A percentile compares a stretch with the other conserved stretches of the same genome.
Evolutionary conservation across 345 rosid genomes (phyloP).

Genomic region (Citrus medica): DNA sequence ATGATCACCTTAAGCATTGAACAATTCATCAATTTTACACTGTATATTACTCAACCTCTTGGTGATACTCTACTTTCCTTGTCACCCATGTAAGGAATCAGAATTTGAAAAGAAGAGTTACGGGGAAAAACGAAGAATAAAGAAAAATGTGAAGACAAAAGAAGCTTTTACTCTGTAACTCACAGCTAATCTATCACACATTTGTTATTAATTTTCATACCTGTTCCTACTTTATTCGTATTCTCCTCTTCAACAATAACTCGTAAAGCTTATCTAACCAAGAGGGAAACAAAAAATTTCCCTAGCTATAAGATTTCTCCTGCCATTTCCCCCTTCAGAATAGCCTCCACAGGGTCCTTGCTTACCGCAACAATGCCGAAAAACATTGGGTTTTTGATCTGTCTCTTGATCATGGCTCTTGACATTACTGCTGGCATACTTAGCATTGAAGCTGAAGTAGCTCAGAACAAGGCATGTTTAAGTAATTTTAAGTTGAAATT

Average conservation of each 20-base stretch:
- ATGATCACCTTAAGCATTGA: not conserved
- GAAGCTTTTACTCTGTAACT: slow-evolving; percentile 20
- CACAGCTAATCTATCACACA: slow-evolving; percentile 21
- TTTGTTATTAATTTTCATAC: slow-evolving; percentile 11
- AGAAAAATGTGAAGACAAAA: slow-evolving; percentile 23
- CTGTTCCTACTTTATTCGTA: slow-evolving; percentile 33
- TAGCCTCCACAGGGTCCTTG: not conserved
- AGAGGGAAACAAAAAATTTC: not conserved
- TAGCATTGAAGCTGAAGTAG: slow-evolving; percentile 53
- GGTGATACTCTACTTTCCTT: slow-evolving; percentile 41
- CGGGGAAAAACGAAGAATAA: slow-evolving; percentile 20
- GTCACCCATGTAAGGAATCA: slow-evolving; percentile 48
- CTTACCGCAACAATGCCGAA: slow-evolving; percentile 19
- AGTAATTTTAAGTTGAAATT: not conserved
- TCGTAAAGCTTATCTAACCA: slow-evolving; percentile 4
- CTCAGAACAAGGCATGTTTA: slow-evolving; percentile 48
- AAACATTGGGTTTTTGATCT: slow-evolving; percentile 34
- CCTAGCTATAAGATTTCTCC: slow-evolving; percentile 2
- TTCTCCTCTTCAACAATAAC: slow-evolving; percentile 18
- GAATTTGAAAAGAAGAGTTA: slow-evolving; percentile 19
- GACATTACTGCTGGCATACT: slow-evolving; percentile 57
- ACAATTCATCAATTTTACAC: not conserved
- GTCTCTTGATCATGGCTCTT: slow-evolving; percentile 47
- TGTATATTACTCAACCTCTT: not conserved
- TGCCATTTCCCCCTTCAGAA: slow-evolving; percentile 8